Evolutionary conservation across 2,329 filamentous ascomycete genomes (phyloP).

Genomic region (Stagonosporopsis chrysanthemi): DNA sequence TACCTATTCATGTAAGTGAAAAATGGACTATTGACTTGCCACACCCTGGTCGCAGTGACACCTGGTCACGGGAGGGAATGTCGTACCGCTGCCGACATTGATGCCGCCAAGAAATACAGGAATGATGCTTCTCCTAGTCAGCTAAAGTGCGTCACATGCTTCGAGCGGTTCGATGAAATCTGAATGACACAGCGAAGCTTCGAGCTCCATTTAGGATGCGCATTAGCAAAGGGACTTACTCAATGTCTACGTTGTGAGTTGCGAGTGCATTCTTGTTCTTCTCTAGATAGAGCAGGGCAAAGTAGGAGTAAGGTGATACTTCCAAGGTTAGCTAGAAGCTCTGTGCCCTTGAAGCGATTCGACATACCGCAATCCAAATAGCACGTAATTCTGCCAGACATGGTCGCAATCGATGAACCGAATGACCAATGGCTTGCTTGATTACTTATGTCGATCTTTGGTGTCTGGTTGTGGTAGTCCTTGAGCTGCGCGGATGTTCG

Average conservation of each 20-base stretch:
- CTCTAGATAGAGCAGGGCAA: constrained; percentile 64
- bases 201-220: neutral
- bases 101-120: constrained; percentile 71
- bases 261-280: constrained; percentile 63
- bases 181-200: neutral
- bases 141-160: neutral
- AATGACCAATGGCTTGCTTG: neutral
- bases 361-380: constrained; percentile 71
- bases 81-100: constrained; percentile 52
- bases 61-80: constrained; percentile 10
- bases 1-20: constrained; percentile 58
- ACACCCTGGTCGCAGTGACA: neutral
- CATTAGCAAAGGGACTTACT: constrained; percentile 61
- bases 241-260: constrained; percentile 67
- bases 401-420: constrained; percentile 37
- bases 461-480: neutral
- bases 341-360: neutral
- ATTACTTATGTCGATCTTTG: constrained; percentile 1
- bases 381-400: constrained; percentile 69
- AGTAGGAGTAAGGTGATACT: constrained; percentile 70
- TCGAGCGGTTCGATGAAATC: neutral
- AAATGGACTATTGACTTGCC: neutral
- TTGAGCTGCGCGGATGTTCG: neutral
- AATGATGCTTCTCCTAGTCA: constrained; percentile 61
- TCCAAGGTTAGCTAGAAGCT: constrained; percentile 17